Conservation (phyloP, 176 grass and related monocot species). For the Hyparrhenia diplandra region DNA sequence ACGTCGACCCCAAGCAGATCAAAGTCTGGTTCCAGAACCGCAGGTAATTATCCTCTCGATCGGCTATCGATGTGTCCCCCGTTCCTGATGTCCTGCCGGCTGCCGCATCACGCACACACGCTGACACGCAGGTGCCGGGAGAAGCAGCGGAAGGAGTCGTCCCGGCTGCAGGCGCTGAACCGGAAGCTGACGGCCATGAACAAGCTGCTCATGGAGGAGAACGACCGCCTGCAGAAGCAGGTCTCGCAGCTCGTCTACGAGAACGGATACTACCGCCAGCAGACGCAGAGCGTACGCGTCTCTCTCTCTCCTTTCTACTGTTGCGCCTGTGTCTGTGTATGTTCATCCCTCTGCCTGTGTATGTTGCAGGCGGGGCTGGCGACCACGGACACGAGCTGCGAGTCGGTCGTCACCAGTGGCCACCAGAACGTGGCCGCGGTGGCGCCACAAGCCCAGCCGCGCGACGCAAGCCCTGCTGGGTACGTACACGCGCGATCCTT, state of each 20-base stretch:
- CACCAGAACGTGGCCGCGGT: conserved; percentile 45
- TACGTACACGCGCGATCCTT: conserved; percentile 15
- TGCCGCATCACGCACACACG: not conserved
- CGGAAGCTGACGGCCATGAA: conserved; percentile 83
- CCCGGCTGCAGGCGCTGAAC: conserved; percentile 60
- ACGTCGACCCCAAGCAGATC: conserved; percentile 81
- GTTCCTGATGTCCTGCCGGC: not conserved
- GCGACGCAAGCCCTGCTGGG: conserved; percentile 60
- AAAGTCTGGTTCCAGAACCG: conserved; percentile 95
- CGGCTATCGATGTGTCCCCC: not conserved
- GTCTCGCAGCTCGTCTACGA: conserved; percentile 68
- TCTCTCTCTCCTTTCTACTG: not conserved
- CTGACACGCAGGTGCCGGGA: conserved; percentile 55
- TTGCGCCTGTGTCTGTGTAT: not conserved
- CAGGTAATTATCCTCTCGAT: conserved; percentile 5
- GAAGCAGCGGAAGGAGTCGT: conserved; percentile 83
- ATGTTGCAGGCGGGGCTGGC: conserved; percentile 48
- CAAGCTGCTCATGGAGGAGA: conserved; percentile 93
- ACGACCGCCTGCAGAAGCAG: conserved; percentile 87
- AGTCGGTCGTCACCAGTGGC: conserved; percentile 69
- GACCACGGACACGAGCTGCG: conserved; percentile 67
- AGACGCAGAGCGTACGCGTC: conserved; percentile 44
- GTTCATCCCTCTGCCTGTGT: too few relatives aligned
- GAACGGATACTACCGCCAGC: conserved; percentile 69
- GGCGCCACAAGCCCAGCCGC: conserved; percentile 29